Base-by-base conservation (phyloP, 2,329 filamentous ascomycete genomes). In the Penicillium sp. region DNA sequence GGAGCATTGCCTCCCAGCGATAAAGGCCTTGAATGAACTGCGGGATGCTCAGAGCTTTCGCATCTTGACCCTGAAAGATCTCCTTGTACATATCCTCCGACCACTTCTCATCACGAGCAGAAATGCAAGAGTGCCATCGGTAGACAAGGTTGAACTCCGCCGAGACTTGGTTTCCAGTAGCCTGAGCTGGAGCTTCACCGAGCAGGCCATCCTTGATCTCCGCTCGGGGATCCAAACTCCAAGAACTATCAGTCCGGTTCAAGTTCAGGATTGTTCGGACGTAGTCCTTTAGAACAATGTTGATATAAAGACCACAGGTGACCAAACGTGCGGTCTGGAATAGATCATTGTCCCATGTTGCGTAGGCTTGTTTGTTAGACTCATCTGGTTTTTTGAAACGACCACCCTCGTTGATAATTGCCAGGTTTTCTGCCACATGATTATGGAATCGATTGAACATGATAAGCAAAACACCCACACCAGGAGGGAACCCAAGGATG, bases 381-480 rank as follows among this genome's bases (percentile, higher is more conserved):
- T 79, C 75, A 48, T 70, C 68, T 9, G 71, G 67, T 31, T 58
- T 86, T 82, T 68, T 96, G 89, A 72, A 90, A 14, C 86, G 83
- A 1, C 82, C 84, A 43, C 82, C 79, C 68, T 90, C 87, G 61
- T 90, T 90, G 71, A 90, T 90, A 27, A 78, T 74, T 4, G 84
- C 81, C 49, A 90, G 70, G 35, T 87, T 81, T 46, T 85, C 81
- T 1, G 81, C 87, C 4, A 86, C 82, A 54, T 88, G 85, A 69
- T 90, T 90, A 74, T 91, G 88, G 71, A 88, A 90, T 5, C 83
- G 80, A 61, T 79, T 85, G 78, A 89, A 90, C 75, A 89, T 83
- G 62, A 90, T 84, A 37, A 91, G 71, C 62, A 90, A 74, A 11
- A 84, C 82, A 44, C 85, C 85, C n/a, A 89, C 86, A 26, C 88